Conservation (phyloP, 371 early-diverging fungal species). For the Syncephalastrum sp. region DNA sequence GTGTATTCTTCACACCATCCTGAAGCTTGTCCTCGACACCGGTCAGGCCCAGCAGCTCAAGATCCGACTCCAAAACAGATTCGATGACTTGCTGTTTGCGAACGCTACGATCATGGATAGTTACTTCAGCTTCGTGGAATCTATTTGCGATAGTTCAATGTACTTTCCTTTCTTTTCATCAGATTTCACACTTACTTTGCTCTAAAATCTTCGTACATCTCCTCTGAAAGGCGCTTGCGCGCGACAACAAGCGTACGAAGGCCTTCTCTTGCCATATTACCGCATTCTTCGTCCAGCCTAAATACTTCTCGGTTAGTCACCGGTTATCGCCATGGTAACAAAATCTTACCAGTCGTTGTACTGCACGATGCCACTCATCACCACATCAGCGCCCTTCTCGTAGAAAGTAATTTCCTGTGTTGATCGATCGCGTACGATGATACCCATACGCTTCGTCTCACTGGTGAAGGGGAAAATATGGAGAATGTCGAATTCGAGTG, state of each 20-base stretch:
- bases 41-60: slow-evolving; percentile 96
- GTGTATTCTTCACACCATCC: slow-evolving; percentile 90
- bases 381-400: slow-evolving; percentile 98
- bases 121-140: slow-evolving; percentile 75
- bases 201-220: slow-evolving; percentile 72
- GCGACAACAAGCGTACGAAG: slow-evolving; percentile 97
- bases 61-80: slow-evolving; percentile 75
- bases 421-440: slow-evolving; percentile 78
- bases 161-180: too few species aligned
- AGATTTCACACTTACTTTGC: slow-evolving; percentile 22
- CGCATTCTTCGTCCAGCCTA: slow-evolving; percentile 96
- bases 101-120: slow-evolving; percentile 69
- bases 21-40: slow-evolving; percentile 99
- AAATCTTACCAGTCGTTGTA: slow-evolving; percentile 88
- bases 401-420: slow-evolving; percentile 81
- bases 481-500: slow-evolving; percentile 76
- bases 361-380: slow-evolving; percentile 92
- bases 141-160: slow-evolving; percentile 16
- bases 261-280: slow-evolving; percentile 99
- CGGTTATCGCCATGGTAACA: background rate
- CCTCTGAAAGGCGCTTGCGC: slow-evolving; percentile 78
- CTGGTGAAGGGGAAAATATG: slow-evolving; percentile 97
- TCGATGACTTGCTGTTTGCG: slow-evolving; percentile 73
- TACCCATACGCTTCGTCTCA: slow-evolving; percentile 99
- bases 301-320: background rate